Percentiles rank a stretch among this genome's conserved stretches.
Conservation (phyloP, 2,329 filamentous ascomycete species). For the Penicillium vulpinum region DNA sequence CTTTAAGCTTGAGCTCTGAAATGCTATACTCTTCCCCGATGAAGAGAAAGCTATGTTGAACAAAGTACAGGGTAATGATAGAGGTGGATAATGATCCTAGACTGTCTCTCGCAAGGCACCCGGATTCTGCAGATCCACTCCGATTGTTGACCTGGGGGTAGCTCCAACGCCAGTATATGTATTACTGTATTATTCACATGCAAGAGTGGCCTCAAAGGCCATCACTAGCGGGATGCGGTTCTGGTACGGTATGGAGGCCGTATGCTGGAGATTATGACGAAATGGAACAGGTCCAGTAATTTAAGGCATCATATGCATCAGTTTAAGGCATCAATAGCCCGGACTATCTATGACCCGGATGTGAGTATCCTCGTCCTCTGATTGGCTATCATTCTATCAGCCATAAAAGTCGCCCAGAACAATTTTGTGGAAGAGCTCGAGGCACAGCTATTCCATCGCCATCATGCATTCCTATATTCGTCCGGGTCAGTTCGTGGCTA, state of each 20-base stretch:
- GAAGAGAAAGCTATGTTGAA: neutral
- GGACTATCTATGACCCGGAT: conserved; percentile 9
- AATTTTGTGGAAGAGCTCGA: conserved; percentile 15
- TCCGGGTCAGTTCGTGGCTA: conserved; percentile 38
- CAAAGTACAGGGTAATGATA: neutral
- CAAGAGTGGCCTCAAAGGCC: neutral
- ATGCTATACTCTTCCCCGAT: neutral
- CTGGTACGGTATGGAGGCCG: neutral
- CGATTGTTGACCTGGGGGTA: neutral
- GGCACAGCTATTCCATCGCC: conserved; percentile 2
- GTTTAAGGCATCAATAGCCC: neutral
- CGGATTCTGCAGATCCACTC: conserved; percentile 4
- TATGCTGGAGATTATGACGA: neutral
- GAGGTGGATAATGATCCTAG: conserved; percentile 1
- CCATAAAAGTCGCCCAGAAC: conserved; percentile 15
- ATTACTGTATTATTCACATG: neutral
- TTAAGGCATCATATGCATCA: neutral
- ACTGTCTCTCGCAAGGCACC: conserved; percentile 10
- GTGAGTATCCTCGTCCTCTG: neutral
- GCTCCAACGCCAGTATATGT: neutral
- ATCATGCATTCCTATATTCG: conserved; percentile 45
- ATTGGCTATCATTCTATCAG: conserved; percentile 13
- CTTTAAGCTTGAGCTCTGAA: conserved; percentile 1
- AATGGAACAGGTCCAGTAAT: neutral
- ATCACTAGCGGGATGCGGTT: neutral